These are phyloP conservation scores for Basipetospora chlamydospora DNA, from an alignment of 2,329 filamentous ascomycete genomes.

Conservation along the genomic window DNA sequence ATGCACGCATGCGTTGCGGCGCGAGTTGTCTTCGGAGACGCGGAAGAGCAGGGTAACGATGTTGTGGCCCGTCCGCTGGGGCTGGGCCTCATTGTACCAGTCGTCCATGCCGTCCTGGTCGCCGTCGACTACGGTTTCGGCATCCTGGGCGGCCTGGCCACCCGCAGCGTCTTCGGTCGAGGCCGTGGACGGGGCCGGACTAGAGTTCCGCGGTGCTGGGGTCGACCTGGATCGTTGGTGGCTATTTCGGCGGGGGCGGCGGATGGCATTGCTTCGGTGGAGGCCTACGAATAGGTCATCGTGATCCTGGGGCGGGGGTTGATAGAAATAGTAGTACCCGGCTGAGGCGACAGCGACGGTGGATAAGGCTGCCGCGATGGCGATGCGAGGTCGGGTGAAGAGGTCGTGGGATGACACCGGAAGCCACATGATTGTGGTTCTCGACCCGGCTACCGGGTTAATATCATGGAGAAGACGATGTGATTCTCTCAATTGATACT, in stretches of 20 bases:
- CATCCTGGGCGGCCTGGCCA: constrained; percentile 28
- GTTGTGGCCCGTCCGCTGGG: constrained; percentile 53
- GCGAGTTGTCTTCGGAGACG: constrained; percentile 85
- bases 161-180: constrained; percentile 24
- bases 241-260: constrained; percentile 28
- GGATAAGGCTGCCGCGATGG: constrained; percentile 37
- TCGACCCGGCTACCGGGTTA: constrained; percentile 11
- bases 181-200: constrained; percentile 21
- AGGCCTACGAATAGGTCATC: constrained; percentile 20
- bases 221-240: constrained; percentile 11
- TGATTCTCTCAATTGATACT: neutral
- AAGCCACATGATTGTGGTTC: constrained; percentile 24
- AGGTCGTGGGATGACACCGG: constrained; percentile 36
- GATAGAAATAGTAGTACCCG: constrained; percentile 40
- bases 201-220: constrained; percentile 8
- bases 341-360: constrained; percentile 40
- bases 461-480: neutral
- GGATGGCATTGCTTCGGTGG: constrained; percentile 54
- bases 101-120: constrained; percentile 26
- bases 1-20: constrained; percentile 79
- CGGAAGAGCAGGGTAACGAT: constrained; percentile 77
- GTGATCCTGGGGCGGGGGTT: constrained; percentile 13
- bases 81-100: constrained; percentile 36
- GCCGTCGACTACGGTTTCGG: constrained; percentile 21
- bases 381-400: constrained; percentile 37